Conservation (phyloP, 169 alveolate genomes). For the Amoebophrya sp. region DNA sequence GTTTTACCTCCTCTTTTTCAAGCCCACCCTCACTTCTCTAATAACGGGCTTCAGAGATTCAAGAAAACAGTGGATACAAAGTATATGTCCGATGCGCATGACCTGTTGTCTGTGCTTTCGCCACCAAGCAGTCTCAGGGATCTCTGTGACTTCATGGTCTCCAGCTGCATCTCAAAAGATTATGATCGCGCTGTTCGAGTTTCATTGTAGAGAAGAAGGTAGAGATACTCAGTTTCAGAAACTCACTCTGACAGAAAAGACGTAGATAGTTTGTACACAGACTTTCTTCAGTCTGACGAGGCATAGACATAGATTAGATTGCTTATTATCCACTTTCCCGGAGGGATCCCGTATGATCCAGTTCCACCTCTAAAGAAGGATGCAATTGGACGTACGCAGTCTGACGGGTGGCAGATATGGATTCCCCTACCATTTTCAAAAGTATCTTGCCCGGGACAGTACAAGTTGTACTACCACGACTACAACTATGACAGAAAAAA, state of each 20-base stretch:
- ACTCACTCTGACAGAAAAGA: no score
- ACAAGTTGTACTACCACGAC: neutral
- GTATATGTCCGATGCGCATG: constrained; percentile 61
- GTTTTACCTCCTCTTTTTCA: no score
- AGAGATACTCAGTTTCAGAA: no score
- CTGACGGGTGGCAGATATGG: neutral
- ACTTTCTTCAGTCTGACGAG: no score
- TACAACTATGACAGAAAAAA: neutral
- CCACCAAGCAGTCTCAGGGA: constrained; percentile 59
- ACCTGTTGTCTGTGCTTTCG: constrained; percentile 49
- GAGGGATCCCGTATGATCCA: constrained; percentile 38
- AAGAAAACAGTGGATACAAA: constrained; percentile 64
- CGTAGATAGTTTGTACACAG: no score
- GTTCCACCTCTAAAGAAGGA: constrained; percentile 44
- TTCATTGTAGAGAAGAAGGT: no score
- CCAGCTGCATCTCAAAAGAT: constrained; percentile 26
- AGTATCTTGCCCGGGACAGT: neutral
- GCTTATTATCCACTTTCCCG: no score
- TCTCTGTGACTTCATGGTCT: constrained; percentile 51
- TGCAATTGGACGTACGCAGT: constrained; percentile 38
- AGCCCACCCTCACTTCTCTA: no score
- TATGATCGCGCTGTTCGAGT: no score
- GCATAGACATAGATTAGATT: no score
- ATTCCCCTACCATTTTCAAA: neutral
- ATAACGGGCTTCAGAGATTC: no score